Percentiles rank a stretch among this genome's conserved stretches.
Evolutionary conservation across 352 stramenopile species (phyloP).

Genomic region (Phytopythium chamaehyphon): DNA sequence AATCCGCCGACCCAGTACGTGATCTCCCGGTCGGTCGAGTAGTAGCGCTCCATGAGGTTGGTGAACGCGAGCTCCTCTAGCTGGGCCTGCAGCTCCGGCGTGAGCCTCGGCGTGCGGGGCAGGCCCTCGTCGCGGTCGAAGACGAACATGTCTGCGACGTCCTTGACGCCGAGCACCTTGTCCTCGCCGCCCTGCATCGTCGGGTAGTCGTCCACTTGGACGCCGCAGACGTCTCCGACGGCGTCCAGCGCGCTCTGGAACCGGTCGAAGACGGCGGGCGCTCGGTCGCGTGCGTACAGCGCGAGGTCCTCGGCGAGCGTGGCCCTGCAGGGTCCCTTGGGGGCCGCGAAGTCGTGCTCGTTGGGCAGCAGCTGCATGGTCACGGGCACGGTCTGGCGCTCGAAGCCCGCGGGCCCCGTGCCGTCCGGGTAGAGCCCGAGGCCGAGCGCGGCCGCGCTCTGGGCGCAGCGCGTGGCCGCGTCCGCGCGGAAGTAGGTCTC

Average conservation of each 20-base stretch:
- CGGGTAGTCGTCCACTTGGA: slow-evolving; percentile 53
- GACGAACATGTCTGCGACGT: slow-evolving; percentile 81
- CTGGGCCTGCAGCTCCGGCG: slow-evolving; percentile 38
- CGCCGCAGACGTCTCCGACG: slow-evolving; percentile 53
- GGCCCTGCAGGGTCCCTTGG: slow-evolving; percentile 65
- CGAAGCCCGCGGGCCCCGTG: slow-evolving; percentile 61
- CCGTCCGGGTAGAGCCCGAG: slow-evolving; percentile 81
- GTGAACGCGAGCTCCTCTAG: slow-evolving; percentile 73
- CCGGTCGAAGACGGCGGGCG: slow-evolving; percentile 48
- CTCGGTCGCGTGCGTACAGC: slow-evolving; percentile 52
- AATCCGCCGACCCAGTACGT: slow-evolving; percentile 86
- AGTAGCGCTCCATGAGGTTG: slow-evolving; percentile 86
- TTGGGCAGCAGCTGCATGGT: slow-evolving; percentile 84
- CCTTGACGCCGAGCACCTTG: slow-evolving; percentile 71
- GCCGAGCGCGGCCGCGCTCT: slow-evolving; percentile 69
- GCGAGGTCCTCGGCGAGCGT: slow-evolving; percentile 48
- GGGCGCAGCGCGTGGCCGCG: slow-evolving; percentile 70
- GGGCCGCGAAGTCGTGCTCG: slow-evolving; percentile 81
- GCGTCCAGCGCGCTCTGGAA: slow-evolving; percentile 52
- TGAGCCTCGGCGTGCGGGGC: slow-evolving; percentile 47
- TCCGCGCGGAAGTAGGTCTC: slow-evolving; percentile 85
- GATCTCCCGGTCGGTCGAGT: slow-evolving; percentile 68
- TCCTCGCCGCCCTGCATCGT: slow-evolving; percentile 61
- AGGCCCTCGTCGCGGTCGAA: slow-evolving; percentile 72
- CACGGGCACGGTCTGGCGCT: slow-evolving; percentile 70